Evolutionary conservation across 805 yeast species (phyloP), one percentile per base, ranked within the genome.

Genomic region (Starmerella khaoyaiensis): DNA sequence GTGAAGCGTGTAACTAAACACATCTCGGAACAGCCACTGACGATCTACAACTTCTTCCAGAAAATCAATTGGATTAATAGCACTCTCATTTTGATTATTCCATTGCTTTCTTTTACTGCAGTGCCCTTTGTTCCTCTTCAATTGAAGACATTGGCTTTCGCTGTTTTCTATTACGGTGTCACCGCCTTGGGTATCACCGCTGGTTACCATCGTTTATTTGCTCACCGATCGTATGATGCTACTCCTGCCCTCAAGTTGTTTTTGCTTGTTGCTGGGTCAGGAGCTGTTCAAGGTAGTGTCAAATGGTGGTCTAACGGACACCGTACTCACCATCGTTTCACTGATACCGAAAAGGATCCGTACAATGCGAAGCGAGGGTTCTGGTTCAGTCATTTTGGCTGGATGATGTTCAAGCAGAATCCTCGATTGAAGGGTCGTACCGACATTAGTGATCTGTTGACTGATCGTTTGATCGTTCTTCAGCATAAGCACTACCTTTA

Each of bases 281-380:
- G 81, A 47, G 72, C 76, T 6, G 93, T 84, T 2, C 62, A 82
- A 37, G 93, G 93, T 4, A 68, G 81, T 3, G 72, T 76, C 10
- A 67, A 76, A 51, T 69, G 77, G 70, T 83, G 93, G 93, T 76
- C 80, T 17, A 65, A 76, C 12, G 67, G 80, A 31, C 97, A 86
- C 62, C 65, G 93, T 42, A 84, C 90, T 4, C 96, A 86, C 61
- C 96, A 86, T 59, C 72, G 87, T 41, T 80, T 70, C 57, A 76
- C 90, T 29, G 94, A 86, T 54, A 78, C 93, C 0, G 93, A 81
- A 42, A 68, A 70, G 50, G 97, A 86, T 57, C 96, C 97, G 1
- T 83, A 81, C 59, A 75, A 75, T 52, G 76, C 79, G 26, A 71
- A 86, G 53, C 68, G 79, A 41, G 95, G 96, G 0, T 68, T 83